phyloP scores from a whole-genome alignment of 2,329 filamentous ascomycete species.

The Colletotrichum agaves region DNA sequence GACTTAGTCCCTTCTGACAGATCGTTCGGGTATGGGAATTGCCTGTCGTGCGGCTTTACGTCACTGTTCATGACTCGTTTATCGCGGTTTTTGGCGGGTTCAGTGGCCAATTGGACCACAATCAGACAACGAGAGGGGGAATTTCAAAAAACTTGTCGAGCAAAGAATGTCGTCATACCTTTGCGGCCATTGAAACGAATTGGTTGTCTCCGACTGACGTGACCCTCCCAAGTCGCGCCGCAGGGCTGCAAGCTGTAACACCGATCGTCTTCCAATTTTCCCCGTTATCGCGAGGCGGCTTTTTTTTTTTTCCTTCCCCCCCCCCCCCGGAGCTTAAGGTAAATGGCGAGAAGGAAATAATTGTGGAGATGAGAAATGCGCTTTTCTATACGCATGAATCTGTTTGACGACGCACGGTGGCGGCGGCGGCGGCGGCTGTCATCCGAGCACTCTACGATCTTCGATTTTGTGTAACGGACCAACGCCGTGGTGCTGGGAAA shows the following conservation, averaged over 20 bases:
- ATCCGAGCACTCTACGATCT: neutral
- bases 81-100: neutral
- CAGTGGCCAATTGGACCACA: constrained; percentile 13
- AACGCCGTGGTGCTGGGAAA: too few relatives aligned
- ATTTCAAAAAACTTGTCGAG: neutral
- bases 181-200: neutral
- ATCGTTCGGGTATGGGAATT: too few relatives aligned
- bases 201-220: constrained; percentile 16
- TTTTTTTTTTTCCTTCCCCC: too few relatives aligned
- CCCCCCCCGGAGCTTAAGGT: constrained; percentile 19
- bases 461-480: neutral
- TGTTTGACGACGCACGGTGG: too few relatives aligned
- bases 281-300: neutral
- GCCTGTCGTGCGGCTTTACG: constrained; percentile 20
- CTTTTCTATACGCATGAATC: neutral
- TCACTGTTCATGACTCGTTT: constrained; percentile 33
- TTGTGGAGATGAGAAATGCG: neutral
- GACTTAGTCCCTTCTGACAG: neutral
- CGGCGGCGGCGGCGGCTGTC: too few relatives aligned
- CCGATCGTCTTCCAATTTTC: neutral
- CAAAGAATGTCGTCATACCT: constrained; percentile 23
- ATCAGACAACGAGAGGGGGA: constrained; percentile 1
- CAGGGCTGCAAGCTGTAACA: constrained; percentile 23
- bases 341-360: neutral
- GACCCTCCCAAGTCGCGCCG: neutral